Evolutionary conservation across 2,329 filamentous ascomycete genomes (phyloP), one percentile per base, ranked within the genome.

Genomic region (Sclerotinia minor): DNA sequence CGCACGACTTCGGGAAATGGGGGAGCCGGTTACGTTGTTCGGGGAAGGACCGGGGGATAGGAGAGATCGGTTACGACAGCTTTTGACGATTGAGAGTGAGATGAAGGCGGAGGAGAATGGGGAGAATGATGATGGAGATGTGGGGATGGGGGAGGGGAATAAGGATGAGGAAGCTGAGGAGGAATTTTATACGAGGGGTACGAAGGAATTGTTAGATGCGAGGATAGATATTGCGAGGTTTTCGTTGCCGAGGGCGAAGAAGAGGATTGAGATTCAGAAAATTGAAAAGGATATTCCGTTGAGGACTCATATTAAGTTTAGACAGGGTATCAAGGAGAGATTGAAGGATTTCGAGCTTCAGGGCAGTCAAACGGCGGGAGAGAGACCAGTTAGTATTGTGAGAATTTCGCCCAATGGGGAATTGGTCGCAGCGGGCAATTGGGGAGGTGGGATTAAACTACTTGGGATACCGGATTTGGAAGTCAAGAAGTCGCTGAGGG

Each of bases 11-110:
- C 88, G 95, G 72, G 90, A 95, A 75, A 84, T 97, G 71, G 92
- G 92, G n/a, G 91, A 99, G 77, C 95, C 95, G 15, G 88, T 98
- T 67, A 99, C 94, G 0, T 83, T 98, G 0, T 99, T 99, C 72
- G 95, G 94, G 68, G 95, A 99, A 80, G 92, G 92, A 0, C 89
- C 89, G 1, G 89, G 87, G 35, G 94, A 98, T 74, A 84, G 95
- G 69, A 86, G 96, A 81, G 94, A 97, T 76, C 87, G 95, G 71
- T 79, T 99, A 75, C 88, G 95, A 71, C 91, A 92, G 74, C 81
- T 97, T 38, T 82, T 99, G 72, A 89, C 89, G 2, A 87, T 89
- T 64, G 86, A 92, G 71, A 85, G 87, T 1, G 90, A 94, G 76
- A 85, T 86, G 71, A 81, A 80, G 21, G 83, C 80, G 29, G 78